These are phyloP conservation scores for Sporothrix curviconia DNA, from an alignment of 2,329 filamentous ascomycete species.

Conservation along the genomic window DNA sequence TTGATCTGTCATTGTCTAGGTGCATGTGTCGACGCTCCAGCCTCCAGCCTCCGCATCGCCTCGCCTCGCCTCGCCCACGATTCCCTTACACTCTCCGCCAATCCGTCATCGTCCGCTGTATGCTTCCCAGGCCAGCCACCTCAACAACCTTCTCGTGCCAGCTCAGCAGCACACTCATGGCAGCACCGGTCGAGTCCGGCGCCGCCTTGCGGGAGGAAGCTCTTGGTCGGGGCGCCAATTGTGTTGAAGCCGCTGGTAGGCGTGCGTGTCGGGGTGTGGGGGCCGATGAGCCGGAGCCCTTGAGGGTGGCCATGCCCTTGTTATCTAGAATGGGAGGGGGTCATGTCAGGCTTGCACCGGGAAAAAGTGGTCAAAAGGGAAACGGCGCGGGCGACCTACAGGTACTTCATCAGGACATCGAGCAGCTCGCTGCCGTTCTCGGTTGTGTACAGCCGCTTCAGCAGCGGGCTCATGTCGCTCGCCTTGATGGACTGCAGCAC, in stretches of 20 bases:
- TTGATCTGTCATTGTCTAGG: no score
- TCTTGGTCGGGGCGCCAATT: conserved; percentile 39
- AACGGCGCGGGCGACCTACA: conserved; percentile 51
- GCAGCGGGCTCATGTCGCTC: conserved; percentile 85
- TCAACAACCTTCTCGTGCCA: conserved; percentile 99
- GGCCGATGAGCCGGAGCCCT: conserved; percentile 26
- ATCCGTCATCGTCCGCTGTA: conserved; percentile 93
- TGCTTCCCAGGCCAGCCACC: conserved; percentile 81
- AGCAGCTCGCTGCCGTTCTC: conserved; percentile 77
- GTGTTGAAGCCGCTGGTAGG: conserved; percentile 90
- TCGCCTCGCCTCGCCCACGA: not conserved
- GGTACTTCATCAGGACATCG: conserved; percentile 95
- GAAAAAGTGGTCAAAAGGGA: not conserved
- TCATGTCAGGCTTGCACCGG: not conserved
- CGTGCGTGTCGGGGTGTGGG: conserved; percentile 46
- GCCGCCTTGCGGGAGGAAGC: conserved; percentile 32
- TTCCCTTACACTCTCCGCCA: conserved; percentile 72
- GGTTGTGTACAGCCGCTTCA: conserved; percentile 71
- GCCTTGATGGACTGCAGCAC: conserved; percentile 95
- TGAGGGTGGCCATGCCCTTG: conserved; percentile 71
- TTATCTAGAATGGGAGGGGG: conserved; percentile 29
- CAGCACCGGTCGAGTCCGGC: conserved; percentile 70
- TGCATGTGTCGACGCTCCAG: no score
- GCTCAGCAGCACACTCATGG: conserved; percentile 93
- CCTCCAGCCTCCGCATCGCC: not conserved